Evolutionary conservation across 345 rosid species (phyloP), one percentile per base, ranked within the genome.

Genomic region (Brassica cretica): DNA sequence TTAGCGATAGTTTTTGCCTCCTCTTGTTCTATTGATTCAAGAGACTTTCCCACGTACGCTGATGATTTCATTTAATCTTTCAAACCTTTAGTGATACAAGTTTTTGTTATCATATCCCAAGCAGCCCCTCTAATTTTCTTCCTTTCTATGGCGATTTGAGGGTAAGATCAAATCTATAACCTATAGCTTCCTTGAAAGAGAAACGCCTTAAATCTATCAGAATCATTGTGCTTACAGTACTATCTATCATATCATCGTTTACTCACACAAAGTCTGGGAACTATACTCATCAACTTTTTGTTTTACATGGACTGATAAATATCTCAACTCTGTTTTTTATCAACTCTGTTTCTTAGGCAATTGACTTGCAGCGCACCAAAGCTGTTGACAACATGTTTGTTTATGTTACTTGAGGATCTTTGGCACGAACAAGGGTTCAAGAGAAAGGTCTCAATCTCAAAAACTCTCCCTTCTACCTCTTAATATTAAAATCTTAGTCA

Each of bases 281-380:
- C 91, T 95, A 19, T 25, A 92, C 76, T 87, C 98, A 0, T 93
- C 99, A 8, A 95, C 99, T 19, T 93, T 95, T 81, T 32, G 84
- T 83, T 71, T 71, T 93, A 95, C 84, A 93, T 95, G 99, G 99
- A 93, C 91, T 82, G 98, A 97, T 93, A 83, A 84, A 16, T 80
- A 14, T 71, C 67, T 62, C 9, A 63, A 61, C 76, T 51, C 37
- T 70, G 21, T 9, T 70, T 56, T 7, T 19, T 53, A 39, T 62
- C 9, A 63, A 61, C 76, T 51, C 37, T 70, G 21, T 9, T 70
- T 56, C 10, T 19, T 53, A 39, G 16, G 55, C 14, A 46, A n/a
- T 46, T 46, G 51, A 5, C 68, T 66, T 65, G 41, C 7, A 2
- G 11, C 15, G 11, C 15, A 27, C 55, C 18, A 37, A 19, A 19